Conservation (phyloP, 2,329 filamentous ascomycete genomes). For the Alternaria hordeiaustralica region DNA sequence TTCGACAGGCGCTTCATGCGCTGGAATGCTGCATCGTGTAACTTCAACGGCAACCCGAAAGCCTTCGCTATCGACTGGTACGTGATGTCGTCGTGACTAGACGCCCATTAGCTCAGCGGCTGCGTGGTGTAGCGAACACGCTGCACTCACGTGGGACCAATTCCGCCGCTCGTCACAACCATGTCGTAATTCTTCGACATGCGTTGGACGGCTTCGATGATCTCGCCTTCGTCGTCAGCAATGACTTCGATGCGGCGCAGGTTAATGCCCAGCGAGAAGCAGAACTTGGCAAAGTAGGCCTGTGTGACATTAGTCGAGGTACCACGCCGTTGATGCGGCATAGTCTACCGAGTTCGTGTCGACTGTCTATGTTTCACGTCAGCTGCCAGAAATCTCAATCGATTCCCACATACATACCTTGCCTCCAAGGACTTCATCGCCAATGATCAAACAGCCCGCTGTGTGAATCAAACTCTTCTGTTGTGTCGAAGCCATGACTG, state of each 20-base stretch:
- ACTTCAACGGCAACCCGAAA: slow-evolving; percentile 75
- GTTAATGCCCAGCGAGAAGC: slow-evolving; percentile 68
- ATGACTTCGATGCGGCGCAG: slow-evolving; percentile 92
- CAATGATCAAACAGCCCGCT: slow-evolving; percentile 91
- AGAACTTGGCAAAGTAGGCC: slow-evolving; percentile 69
- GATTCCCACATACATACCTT: slow-evolving; percentile 66
- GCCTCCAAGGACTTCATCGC: slow-evolving; percentile 94
- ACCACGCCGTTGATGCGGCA: background rate
- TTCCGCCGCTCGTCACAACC: slow-evolving; percentile 93
- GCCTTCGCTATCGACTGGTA: slow-evolving; percentile 93
- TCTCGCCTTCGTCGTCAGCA: slow-evolving; percentile 88
- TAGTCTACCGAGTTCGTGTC: slow-evolving; percentile 65
- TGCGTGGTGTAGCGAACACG: slow-evolving; percentile 12
- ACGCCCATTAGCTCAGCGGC: slow-evolving; percentile 21
- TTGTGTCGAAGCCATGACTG: slow-evolving; percentile 57
- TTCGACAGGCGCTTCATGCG: slow-evolving; percentile 85
- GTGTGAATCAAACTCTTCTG: slow-evolving; percentile 78
- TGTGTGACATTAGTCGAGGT: slow-evolving; percentile 24
- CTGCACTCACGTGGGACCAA: slow-evolving; percentile 82
- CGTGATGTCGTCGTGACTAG: slow-evolving; percentile 94
- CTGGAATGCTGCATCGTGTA: slow-evolving; percentile 77
- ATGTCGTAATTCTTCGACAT: slow-evolving; percentile 94
- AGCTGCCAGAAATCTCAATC: slow-evolving; percentile 18
- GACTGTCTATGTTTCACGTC: slow-evolving; percentile 58
- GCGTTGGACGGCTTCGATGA: slow-evolving; percentile 81